A percentile compares a stretch with the other conserved stretches of the same genome.
Evolutionary conservation across 23 red algal genomes (phyloP).

Genomic region (Porphyridium purpureum): DNA sequence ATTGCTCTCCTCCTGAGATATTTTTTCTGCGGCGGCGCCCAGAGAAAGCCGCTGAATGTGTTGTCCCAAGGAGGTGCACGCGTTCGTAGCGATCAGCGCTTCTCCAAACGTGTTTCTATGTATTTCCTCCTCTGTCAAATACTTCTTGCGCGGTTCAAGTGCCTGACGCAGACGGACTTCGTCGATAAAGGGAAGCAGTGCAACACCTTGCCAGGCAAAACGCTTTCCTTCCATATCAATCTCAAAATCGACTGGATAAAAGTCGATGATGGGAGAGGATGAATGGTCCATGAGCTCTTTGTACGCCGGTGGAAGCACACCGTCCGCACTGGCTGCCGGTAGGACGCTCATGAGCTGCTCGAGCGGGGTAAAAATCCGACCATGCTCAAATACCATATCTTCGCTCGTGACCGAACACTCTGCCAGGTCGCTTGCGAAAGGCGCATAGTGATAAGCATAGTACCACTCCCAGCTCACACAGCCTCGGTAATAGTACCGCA

Average conservation of each 20-base stretch:
- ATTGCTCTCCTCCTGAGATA: background rate
- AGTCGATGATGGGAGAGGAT: constrained; percentile 66
- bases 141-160: background rate
- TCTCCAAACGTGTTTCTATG: background rate
- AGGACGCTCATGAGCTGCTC: constrained; percentile 81
- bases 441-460: constrained; percentile 92
- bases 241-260: constrained; percentile 85
- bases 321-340: constrained; percentile 61
- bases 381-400: constrained; percentile 51
- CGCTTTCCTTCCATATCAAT: constrained; percentile 85
- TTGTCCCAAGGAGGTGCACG: background rate
- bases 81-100: background rate
- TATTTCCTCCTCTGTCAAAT: background rate
- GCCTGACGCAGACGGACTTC: constrained; percentile 4
- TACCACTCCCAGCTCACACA: constrained; percentile 90
- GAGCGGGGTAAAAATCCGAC: constrained; percentile 71
- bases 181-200: constrained; percentile 89
- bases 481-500: constrained; percentile 86
- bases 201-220: constrained; percentile 90
- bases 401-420: constrained; percentile 7
- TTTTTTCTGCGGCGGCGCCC: background rate
- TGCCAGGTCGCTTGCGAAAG: constrained; percentile 75
- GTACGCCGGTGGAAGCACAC: constrained; percentile 47
- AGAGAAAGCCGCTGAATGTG: too few species aligned
- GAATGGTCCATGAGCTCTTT: constrained; percentile 55